These are phyloP conservation scores for Pichia cabralensis DNA, from an alignment of 805 yeast genomes.

Conservation along the genomic window DNA sequence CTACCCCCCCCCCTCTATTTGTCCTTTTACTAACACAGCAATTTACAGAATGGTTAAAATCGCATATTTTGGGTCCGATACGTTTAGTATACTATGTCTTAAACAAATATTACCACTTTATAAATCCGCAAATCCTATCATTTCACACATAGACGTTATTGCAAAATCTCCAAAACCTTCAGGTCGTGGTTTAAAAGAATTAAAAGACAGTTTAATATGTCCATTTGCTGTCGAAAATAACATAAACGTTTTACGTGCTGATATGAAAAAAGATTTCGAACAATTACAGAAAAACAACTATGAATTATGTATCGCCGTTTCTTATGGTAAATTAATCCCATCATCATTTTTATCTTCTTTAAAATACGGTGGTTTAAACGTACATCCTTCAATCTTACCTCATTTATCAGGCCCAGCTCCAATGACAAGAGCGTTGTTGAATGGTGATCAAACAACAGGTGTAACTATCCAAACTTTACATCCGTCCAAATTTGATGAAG, in stretches of 20 bases:
- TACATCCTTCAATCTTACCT: conserved; percentile 89
- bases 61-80: conserved; percentile 75
- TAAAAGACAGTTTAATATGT: conserved; percentile 47
- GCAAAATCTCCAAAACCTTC: conserved; percentile 53
- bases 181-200: conserved; percentile 43
- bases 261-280: conserved; percentile 30
- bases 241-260: conserved; percentile 41
- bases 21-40: no score
- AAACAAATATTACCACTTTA: conserved; percentile 25
- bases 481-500: conserved; percentile 77
- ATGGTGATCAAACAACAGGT: conserved; percentile 57
- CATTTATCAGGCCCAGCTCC: conserved; percentile 84
- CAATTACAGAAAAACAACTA: conserved; percentile 25
- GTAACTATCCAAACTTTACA: conserved; percentile 86
- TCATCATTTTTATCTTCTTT: conserved; percentile 36
- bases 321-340: conserved; percentile 82
- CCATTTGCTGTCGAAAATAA: conserved; percentile 26
- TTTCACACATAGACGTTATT: conserved; percentile 38
- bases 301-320: conserved; percentile 79
- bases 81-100: conserved; percentile 52
- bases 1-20: no score
- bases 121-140: no score
- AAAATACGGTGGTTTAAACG: conserved; percentile 66
- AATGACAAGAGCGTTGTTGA: conserved; percentile 65
- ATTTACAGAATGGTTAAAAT: no score